Base-by-base conservation (phyloP, 148 eudicot genomes). In the Simmondsia chinensis region DNA sequence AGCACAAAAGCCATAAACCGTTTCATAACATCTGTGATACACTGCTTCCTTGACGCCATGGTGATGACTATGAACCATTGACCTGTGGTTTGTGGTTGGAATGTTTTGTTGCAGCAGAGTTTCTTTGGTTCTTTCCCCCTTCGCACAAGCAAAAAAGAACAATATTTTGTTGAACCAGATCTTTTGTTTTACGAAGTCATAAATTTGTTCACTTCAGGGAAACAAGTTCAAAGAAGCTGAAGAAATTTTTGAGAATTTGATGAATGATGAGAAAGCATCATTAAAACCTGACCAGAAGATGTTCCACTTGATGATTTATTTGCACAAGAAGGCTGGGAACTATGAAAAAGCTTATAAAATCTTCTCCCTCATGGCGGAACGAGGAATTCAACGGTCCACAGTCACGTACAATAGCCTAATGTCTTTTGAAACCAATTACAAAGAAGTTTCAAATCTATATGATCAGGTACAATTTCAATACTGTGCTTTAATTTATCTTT, bases 281-380 rank as follows among this genome's bases (percentile, higher is more conserved):
- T 62, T 81, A 42, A 78, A 65, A 56, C 97, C 97, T 6, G 97
- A 89, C 55, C 97, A 89, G 57, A 85, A 89, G 61, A 81, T 89
- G 97, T 89, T 84, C 57, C 95, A 89, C 54, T 80, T 84, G 97
- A 81, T 89, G 95, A 89, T 89, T 35, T 84, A 84, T 65, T 76
- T 89, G 95, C 68, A 81, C 46, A 77, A 56, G 63, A 89, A 89
- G 62, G 80, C 97, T 46, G 84, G 87, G 36, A 67, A 48, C 33
- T 76, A 75, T 41, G 82, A 81, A 18, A 89, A 89, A 66, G 93
- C 97, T 44, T 71, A 87, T 55, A 74, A 70, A 53, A 45, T 71
- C 30, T 78, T 78, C 59, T 54, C 72, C 27, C 7, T 80, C 63
- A 89, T 89, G 97, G 54, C 79, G 32, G 82, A 75, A 54, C 75